These are phyloP conservation scores for Pseudohalonectria lignicola DNA, from an alignment of 2,329 filamentous ascomycete species.

Conservation along the genomic window DNA sequence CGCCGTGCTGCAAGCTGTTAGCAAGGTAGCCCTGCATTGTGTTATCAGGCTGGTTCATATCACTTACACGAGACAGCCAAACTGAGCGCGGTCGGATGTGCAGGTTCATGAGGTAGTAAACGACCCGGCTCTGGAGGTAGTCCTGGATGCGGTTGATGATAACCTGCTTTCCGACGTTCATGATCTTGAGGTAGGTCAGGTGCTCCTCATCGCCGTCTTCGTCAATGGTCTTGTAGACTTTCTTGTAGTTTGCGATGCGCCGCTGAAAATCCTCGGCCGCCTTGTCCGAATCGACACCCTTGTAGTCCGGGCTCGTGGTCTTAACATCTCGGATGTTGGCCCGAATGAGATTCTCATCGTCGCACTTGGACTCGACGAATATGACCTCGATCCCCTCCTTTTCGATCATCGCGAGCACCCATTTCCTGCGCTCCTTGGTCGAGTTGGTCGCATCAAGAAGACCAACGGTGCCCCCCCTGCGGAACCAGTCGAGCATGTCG, in stretches of 20 bases:
- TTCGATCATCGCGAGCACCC: conserved; percentile 76
- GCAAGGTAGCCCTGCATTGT: no score
- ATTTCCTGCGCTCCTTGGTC: conserved; percentile 77
- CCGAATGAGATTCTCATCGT: conserved; percentile 94
- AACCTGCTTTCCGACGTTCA: conserved; percentile 90
- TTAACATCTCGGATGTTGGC: conserved; percentile 97
- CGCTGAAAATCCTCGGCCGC: conserved; percentile 88
- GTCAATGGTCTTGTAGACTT: conserved; percentile 89
- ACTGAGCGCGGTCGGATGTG: conserved; percentile 95
- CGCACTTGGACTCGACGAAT: conserved; percentile 95
- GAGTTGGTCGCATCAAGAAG: conserved; percentile 97
- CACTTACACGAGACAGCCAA: conserved; percentile 80
- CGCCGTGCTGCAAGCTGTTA: conserved; percentile 73
- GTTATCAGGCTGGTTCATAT: no score
- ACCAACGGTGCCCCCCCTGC: conserved; percentile 68
- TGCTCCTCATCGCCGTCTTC: conserved; percentile 68
- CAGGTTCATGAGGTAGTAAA: conserved; percentile 97
- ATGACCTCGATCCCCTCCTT: conserved; percentile 76
- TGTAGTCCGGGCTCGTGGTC: conserved; percentile 89
- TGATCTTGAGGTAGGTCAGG: conserved; percentile 92
- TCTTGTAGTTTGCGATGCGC: conserved; percentile 94
- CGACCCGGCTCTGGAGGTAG: conserved; percentile 89
- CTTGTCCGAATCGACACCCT: conserved; percentile 83
- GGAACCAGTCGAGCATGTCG: conserved; percentile 94
- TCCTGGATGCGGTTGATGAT: conserved; percentile 98